Base-by-base conservation (phyloP, 106 monocot genomes). In the Xerophyta viscosa region DNA sequence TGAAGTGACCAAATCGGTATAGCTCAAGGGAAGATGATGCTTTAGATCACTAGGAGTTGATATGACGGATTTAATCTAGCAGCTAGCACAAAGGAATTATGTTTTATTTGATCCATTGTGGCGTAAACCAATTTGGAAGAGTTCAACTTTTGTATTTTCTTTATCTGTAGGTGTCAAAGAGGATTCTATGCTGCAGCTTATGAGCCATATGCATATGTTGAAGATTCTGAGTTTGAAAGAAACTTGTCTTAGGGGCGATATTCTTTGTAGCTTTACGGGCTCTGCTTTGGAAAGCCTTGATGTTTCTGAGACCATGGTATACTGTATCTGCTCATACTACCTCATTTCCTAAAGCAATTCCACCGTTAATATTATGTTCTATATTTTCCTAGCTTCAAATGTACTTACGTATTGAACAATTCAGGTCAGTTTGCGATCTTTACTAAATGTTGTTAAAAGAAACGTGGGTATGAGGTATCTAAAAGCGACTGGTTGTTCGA, bases 271-370 rank as follows among this genome's bases (percentile, higher is more conserved):
- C 30, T 80, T 80, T 37, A 69, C 24, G n/a, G 77, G 79, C 20
- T 64, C 63, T 41, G 65, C 43, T 27, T 63, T 89, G 37, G 76
- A 80, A 69, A 65, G 31, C 11, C 60, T 89, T 70, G 70, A 89
- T 60, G 60, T 89, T 61, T 89, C 88, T 57, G 83, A 80, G 43
- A 89, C 88, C 50, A 61, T 68, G 83, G 83, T 89, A 74, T 51
- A 2, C 20, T 46, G 3, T 46, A 18, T 46, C n/a, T 44, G n/a
- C n/a, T 44, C n/a, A 14, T 17, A 11, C 33, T 10, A 33, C 7
- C 33, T 33, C 7, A n/a, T n/a, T n/a, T n/a, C n/a, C n/a, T n/a
- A n/a, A n/a, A n/a, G n/a, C n/a, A 3, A 39, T 39, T 15, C 10
- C 39, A 12, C 6, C 1, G 6, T 39, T 39, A 7, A 15, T 15